Conservation (phyloP, 805 yeast species). For the Teunomyces barrocoloradensis region DNA sequence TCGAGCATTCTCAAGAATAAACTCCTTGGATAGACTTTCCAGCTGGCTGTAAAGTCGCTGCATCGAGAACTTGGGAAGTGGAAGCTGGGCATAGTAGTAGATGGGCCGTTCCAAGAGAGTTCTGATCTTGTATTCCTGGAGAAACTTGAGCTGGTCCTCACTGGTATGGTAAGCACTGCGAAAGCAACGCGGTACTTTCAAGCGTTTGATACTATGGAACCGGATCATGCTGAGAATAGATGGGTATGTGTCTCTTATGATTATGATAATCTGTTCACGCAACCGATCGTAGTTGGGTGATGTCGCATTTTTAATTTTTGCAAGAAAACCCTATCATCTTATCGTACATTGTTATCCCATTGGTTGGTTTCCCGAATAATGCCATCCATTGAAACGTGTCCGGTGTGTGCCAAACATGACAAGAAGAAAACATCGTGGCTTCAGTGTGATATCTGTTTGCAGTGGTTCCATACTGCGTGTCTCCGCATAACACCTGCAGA, state of each 20-base stretch:
- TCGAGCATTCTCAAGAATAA: conserved; percentile 44
- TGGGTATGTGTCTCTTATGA: too few species aligned
- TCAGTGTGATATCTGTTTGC: conserved; percentile 52
- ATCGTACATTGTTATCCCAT: too few species aligned
- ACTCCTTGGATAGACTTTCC: conserved; percentile 35
- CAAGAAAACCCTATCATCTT: not conserved
- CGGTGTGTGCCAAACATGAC: conserved; percentile 18
- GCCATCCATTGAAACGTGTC: conserved; percentile 19
- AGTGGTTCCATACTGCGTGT: conserved; percentile 58
- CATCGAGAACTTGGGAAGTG: conserved; percentile 53
- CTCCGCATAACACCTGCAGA: conserved; percentile 34
- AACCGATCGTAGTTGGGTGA: not conserved
- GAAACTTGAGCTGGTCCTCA: conserved; percentile 34
- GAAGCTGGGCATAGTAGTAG: conserved; percentile 51
- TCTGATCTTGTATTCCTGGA: conserved; percentile 54
- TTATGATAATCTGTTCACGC: not conserved
- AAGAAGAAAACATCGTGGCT: conserved; percentile 42
- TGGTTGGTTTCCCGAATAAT: conserved; percentile 1
- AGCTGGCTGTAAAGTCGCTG: conserved; percentile 46
- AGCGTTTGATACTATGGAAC: not conserved
- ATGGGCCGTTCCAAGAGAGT: conserved; percentile 59
- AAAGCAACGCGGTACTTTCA: not conserved
- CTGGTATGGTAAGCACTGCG: not conserved
- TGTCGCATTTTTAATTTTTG: not conserved
- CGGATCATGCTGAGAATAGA: not conserved